Conservation (phyloP, 2,329 filamentous ascomycete genomes). For the Ophiostoma perfectum region DNA sequence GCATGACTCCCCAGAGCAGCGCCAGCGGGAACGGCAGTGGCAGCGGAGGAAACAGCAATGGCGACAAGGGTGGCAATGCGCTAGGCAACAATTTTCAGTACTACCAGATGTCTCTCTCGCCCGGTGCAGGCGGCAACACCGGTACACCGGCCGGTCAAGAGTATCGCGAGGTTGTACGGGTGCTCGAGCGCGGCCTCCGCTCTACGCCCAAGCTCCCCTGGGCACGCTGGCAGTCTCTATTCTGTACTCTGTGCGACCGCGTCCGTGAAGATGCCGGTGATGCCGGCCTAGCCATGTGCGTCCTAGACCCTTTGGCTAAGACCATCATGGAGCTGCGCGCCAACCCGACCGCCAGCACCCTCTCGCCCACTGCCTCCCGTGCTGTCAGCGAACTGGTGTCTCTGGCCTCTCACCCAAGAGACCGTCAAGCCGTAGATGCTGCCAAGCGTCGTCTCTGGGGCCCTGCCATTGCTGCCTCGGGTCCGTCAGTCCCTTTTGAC, state of each 20-base stretch:
- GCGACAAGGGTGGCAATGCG: neutral
- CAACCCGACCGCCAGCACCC: slow-evolving; percentile 23
- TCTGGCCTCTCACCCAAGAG: slow-evolving; percentile 50
- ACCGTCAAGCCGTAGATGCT: slow-evolving; percentile 58
- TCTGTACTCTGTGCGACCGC: slow-evolving; percentile 51
- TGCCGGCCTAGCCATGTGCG: slow-evolving; percentile 57
- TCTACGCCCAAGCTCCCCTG: slow-evolving; percentile 45
- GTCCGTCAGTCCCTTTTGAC: slow-evolving; percentile 45
- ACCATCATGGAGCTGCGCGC: slow-evolving; percentile 39
- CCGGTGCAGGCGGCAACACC: slow-evolving; percentile 16
- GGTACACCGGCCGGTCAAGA: slow-evolving; percentile 56
- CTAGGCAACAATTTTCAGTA: slow-evolving; percentile 9
- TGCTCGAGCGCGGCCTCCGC: slow-evolving; percentile 59
- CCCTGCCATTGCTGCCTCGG: slow-evolving; percentile 38
- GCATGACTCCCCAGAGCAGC: slow-evolving; percentile 36
- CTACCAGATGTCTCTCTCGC: slow-evolving; percentile 21
- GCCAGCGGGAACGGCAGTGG: slow-evolving; percentile 8
- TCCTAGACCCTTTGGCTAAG: slow-evolving; percentile 67
- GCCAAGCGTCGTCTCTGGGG: slow-evolving; percentile 64
- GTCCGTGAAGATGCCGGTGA: slow-evolving; percentile 62
- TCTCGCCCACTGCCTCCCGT: slow-evolving; percentile 32
- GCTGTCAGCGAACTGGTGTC: slow-evolving; percentile 42
- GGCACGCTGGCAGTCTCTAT: slow-evolving; percentile 49
- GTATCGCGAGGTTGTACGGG: slow-evolving; percentile 62
- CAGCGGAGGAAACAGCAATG: slow-evolving; percentile 16